phyloP scores from a whole-genome alignment of 2,329 filamentous ascomycete genomes.

The Fusarium lyarnte region DNA sequence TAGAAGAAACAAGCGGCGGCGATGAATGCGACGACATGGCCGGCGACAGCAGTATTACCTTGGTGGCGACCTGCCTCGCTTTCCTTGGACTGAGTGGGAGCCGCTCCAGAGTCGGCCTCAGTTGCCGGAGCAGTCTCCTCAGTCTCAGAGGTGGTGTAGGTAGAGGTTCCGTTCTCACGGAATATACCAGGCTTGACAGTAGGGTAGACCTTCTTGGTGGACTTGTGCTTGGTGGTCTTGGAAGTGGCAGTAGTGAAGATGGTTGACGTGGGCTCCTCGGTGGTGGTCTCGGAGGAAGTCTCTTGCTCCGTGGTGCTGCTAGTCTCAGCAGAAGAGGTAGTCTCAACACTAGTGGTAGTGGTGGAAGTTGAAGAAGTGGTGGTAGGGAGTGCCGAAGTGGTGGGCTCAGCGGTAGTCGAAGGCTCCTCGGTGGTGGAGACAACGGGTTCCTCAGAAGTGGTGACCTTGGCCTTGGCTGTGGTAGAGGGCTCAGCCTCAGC shows the following conservation, averaged over 20 bases:
- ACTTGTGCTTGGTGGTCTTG: conserved; percentile 25
- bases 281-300: conserved; percentile 21
- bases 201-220: conserved; percentile 27
- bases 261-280: conserved; percentile 34
- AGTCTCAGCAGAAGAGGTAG: conserved; percentile 24
- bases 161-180: conserved; percentile 59
- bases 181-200: conserved; percentile 59
- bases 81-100: conserved; percentile 50
- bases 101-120: conserved; percentile 42
- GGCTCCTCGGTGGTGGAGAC: conserved; percentile 37
- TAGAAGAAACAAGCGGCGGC: conserved; percentile 62
- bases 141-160: conserved; percentile 16
- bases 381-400: conserved; percentile 29
- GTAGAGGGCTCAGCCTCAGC: conserved; percentile 37
- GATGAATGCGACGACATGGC: conserved; percentile 65
- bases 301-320: conserved; percentile 8
- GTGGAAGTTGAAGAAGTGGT: conserved; percentile 16
- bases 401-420: conserved; percentile 23
- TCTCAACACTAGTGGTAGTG: conserved; percentile 21
- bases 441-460: conserved; percentile 22
- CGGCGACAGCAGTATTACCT: conserved; percentile 61
- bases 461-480: conserved; percentile 22
- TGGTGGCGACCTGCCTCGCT: conserved; percentile 60
- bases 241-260: conserved; percentile 41
- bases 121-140: conserved; percentile 37